phyloP scores from a whole-genome alignment of 148 eudicot genomes.

The Dysphania ambrosioides region DNA sequence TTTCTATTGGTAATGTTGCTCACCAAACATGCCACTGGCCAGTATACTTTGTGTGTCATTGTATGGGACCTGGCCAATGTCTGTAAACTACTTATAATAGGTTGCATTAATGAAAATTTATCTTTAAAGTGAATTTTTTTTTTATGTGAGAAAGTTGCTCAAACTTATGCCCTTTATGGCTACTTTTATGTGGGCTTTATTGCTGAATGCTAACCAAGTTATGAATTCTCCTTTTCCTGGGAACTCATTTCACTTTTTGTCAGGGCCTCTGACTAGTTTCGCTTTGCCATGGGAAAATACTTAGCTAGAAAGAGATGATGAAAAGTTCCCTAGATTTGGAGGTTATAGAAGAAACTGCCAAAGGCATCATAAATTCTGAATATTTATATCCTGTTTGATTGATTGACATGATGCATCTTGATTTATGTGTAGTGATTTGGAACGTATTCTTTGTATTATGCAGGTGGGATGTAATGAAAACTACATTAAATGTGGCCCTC shows the following conservation, averaged over 20 bases:
- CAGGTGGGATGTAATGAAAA: slow-evolving; percentile 74
- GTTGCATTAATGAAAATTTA: no score
- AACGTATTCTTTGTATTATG: slow-evolving; percentile 21
- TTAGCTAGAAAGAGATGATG: not conserved
- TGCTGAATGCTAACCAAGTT: not conserved
- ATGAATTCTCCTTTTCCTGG: not conserved
- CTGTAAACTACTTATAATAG: not conserved
- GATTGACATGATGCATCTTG: not conserved
- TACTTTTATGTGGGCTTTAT: not conserved
- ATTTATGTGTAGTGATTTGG: slow-evolving; percentile 5
- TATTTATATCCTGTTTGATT: not conserved
- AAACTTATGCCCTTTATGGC: not conserved
- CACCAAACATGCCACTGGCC: not conserved
- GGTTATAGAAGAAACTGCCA: slow-evolving; percentile 5
- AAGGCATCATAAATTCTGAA: not conserved
- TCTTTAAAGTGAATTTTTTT: no score
- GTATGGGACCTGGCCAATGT: not conserved
- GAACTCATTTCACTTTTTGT: not conserved
- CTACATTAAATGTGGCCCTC: slow-evolving; percentile 79
- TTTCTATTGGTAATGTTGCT: not conserved
- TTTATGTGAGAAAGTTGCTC: not conserved
- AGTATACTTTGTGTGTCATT: not conserved
- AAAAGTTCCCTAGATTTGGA: not conserved
- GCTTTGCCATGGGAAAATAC: not conserved
- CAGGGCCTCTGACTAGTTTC: not conserved